Evolutionary conservation across 768 basidiomycete genomes (phyloP).

Genomic region (Hydnomerulius pinastri): DNA sequence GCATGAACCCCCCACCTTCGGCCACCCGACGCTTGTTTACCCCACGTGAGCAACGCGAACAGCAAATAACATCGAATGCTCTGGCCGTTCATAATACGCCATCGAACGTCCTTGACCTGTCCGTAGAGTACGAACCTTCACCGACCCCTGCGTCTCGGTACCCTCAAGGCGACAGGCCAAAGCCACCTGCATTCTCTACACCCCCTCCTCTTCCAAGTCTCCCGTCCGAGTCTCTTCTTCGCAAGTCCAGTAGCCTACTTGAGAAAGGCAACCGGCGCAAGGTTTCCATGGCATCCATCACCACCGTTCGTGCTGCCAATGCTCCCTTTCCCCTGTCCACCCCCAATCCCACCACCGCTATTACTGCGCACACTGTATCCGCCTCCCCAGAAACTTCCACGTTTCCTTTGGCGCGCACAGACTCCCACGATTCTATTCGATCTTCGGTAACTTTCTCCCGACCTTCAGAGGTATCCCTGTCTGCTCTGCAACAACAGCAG

Average conservation of each 20-base stretch:
- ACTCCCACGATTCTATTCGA: slow-evolving; percentile 47
- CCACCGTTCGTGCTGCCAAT: slow-evolving; percentile 46
- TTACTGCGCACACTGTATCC: slow-evolving; percentile 66
- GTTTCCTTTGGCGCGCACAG: slow-evolving; percentile 41
- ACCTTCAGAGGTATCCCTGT: slow-evolving; percentile 55
- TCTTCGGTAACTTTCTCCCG: slow-evolving; percentile 66
- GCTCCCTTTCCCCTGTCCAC: slow-evolving; percentile 52
- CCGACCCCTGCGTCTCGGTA: slow-evolving; percentile 45
- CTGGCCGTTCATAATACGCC: slow-evolving; percentile 19
- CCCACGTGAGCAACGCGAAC: slow-evolving; percentile 57
- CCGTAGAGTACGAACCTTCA: slow-evolving; percentile 44
- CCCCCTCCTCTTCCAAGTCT: slow-evolving; percentile 61
- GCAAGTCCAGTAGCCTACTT: slow-evolving; percentile 19
- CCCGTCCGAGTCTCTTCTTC: slow-evolving; percentile 54
- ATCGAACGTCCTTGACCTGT: slow-evolving; percentile 30
- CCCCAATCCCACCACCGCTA: slow-evolving; percentile 63
- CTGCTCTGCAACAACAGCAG: slow-evolving; percentile 57
- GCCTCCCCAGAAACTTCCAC: slow-evolving; percentile 39
- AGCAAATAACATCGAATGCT: slow-evolving; percentile 23
- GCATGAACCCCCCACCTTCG: slow-evolving; percentile 25
- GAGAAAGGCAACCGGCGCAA: slow-evolving; percentile 41
- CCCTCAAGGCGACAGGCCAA: slow-evolving; percentile 40
- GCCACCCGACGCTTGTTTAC: slow-evolving; percentile 55
- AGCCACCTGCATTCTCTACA: slow-evolving; percentile 49
- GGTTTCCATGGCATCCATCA: slow-evolving; percentile 43